A percentile compares a stretch with the other conserved stretches of the same genome.
phyloP scores from a whole-genome alignment of 1,284 basidiomycete species.

The Grifola frondosa region DNA sequence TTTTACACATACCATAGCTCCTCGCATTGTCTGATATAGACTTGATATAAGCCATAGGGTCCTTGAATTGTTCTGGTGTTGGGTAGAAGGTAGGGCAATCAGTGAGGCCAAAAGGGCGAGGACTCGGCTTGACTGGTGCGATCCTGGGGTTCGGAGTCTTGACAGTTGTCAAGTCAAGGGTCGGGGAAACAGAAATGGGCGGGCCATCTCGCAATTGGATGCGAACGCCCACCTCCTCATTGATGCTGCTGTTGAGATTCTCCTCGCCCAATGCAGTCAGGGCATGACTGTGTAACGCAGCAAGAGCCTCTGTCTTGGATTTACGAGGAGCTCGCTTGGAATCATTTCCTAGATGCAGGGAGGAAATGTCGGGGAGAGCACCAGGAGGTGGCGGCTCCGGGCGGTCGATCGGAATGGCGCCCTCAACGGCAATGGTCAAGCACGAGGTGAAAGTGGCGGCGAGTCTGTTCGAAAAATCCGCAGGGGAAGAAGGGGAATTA shows the following conservation, averaged over 20 bases:
- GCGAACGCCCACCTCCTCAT: slow-evolving; percentile 26
- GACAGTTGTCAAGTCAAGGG: slow-evolving; percentile 66
- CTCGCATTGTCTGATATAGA: slow-evolving; percentile 77
- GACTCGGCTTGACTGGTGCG: slow-evolving; percentile 38
- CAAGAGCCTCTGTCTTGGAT: slow-evolving; percentile 82
- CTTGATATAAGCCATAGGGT: slow-evolving; percentile 95
- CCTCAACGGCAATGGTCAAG: slow-evolving; percentile 66
- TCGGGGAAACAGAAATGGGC: slow-evolving; percentile 59
- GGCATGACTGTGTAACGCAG: slow-evolving; percentile 67
- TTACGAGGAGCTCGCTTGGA: slow-evolving; percentile 76
- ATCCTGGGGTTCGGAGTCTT: slow-evolving; percentile 60
- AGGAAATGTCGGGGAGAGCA: slow-evolving; percentile 21
- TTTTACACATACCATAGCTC: slow-evolving; percentile 92
- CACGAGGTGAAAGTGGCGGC: slow-evolving; percentile 59
- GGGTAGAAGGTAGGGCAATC: slow-evolving; percentile 93
- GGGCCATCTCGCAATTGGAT: slow-evolving; percentile 41
- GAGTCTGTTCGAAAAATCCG: slow-evolving; percentile 44
- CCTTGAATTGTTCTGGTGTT: slow-evolving; percentile 85
- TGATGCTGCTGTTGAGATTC: slow-evolving; percentile 33
- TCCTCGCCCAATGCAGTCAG: slow-evolving; percentile 52
- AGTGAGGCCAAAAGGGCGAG: slow-evolving; percentile 79
- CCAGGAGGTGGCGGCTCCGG: slow-evolving; percentile 22
- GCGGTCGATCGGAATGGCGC: slow-evolving; percentile 51
- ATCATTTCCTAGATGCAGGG: slow-evolving; percentile 37
- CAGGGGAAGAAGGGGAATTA: slow-evolving; percentile 35